Base-by-base conservation (phyloP, 208 protist species). In the Cochliopodium minus region DNA sequence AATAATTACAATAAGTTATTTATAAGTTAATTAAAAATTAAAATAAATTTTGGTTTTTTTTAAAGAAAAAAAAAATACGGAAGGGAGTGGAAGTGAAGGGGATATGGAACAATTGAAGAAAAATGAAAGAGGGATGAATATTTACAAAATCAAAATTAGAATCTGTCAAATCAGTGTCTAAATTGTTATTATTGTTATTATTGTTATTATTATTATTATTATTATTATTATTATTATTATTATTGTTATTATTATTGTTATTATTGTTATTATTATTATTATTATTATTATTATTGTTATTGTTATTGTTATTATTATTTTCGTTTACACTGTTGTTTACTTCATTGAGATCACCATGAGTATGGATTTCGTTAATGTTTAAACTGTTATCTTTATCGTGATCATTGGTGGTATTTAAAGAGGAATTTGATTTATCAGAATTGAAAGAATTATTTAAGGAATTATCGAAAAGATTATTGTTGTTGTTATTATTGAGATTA, bases 241-340 rank as follows among this genome's bases (percentile, higher is more conserved):
- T n/a, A 43, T 43, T 17, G n/a, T 43, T 43, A 43, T n/a, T 43
- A n/a, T n/a, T n/a, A n/a, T 43, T n/a, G n/a, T 43, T 43, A 43
- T 43, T n/a, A 43, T n/a, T n/a, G n/a, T 43, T n/a, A n/a, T 43
- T 43, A n/a, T 43, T 43, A 43, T n/a, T n/a, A 43, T 43, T 43
- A 43, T 43, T 43, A 43, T 43, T 43, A 43, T 43, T 43, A 43
- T 43, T 43, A 43, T 43, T 43, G n/a, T 43, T 43, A 43, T 43
- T 43, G n/a, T 43, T 43, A 43, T 43, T 43, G n/a, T 43, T 43
- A 43, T 43, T 43, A 43, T 43, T 43, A 43, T 43, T n/a, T 43
- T 43, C n/a, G 38, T 43, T n/a, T 43, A 43, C n/a, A n/a, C n/a
- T n/a, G 17, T 17, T 43, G n/a, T 43, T 43, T n/a, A n/a, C 17